Evolutionary conservation across 306 rosid genomes (phyloP).

Genomic region (Pyrus betulifolia): DNA sequence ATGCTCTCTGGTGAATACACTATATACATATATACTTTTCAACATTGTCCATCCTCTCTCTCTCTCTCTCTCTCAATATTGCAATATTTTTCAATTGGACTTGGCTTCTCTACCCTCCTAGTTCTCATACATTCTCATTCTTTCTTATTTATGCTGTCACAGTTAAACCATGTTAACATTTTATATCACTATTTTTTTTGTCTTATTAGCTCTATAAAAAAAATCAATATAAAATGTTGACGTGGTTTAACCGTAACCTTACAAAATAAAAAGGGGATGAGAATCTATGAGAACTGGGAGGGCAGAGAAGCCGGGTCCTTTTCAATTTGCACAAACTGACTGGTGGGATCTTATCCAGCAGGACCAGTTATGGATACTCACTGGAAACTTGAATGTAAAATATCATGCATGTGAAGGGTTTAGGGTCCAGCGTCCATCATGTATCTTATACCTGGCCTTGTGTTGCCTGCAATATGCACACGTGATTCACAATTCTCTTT

Average conservation of each 20-base stretch:
- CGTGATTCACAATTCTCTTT: conserved; percentile 22
- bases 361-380: conserved; percentile 27
- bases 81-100: not conserved
- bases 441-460: not conserved
- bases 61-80: not conserved
- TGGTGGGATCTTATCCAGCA: conserved; percentile 19
- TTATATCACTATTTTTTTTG: too few species aligned
- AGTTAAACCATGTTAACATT: too few species aligned
- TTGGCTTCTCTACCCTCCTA: too few species aligned
- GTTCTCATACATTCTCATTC: too few species aligned
- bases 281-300: too few species aligned
- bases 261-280: too few species aligned
- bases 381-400: not conserved
- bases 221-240: too few species aligned
- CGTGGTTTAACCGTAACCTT: too few species aligned
- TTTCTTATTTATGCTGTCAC: too few species aligned
- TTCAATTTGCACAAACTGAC: not conserved
- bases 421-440: conserved; percentile 2
- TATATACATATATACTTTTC: not conserved
- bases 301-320: not conserved
- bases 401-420: conserved; percentile 18
- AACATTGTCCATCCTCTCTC: not conserved
- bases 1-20: not conserved
- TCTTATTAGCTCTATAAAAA: too few species aligned
- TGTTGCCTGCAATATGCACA: conserved; percentile 9